Percentiles rank a stretch among this genome's conserved stretches.
These are phyloP conservation scores for Eremomyces bilateralis DNA, from an alignment of 495 filamentous ascomycete genomes.

Conservation along the genomic window DNA sequence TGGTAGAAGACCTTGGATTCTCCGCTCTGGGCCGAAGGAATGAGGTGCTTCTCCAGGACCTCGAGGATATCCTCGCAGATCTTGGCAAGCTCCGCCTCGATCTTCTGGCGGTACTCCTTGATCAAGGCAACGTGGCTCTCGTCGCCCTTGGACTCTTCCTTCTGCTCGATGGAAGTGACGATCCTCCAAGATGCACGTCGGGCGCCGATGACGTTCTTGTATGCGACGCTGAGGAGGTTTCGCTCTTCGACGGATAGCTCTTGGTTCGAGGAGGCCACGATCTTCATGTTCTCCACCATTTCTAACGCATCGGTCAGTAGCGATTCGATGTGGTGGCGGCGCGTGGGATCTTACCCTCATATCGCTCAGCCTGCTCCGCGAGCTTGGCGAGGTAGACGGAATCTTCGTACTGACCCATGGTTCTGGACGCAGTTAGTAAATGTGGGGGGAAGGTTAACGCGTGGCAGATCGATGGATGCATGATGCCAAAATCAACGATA, in stretches of 20 bases:
- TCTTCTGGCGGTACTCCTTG: constrained; percentile 99
- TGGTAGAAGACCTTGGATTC: constrained; percentile 99
- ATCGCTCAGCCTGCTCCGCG: constrained; percentile 99
- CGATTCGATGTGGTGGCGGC: not conserved
- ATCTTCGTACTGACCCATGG: constrained; percentile 98
- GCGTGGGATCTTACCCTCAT: constrained; percentile 58
- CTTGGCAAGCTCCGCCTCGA: constrained; percentile 94
- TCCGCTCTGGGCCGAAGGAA: constrained; percentile 85
- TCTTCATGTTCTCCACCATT: constrained; percentile 99
- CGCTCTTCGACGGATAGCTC: constrained; percentile 98
- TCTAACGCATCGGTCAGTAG: constrained; percentile 30
- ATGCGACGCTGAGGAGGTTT: constrained; percentile 94
- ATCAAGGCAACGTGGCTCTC: constrained; percentile 77
- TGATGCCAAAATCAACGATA: no score
- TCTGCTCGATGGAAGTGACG: constrained; percentile 99
- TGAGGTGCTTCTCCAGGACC: constrained; percentile 88
- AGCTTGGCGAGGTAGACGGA: constrained; percentile 99
- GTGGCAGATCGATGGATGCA: no score
- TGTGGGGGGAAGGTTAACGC: no score
- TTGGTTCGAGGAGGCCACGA: constrained; percentile 86
- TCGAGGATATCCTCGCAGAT: constrained; percentile 98
- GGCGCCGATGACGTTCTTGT: constrained; percentile 99
- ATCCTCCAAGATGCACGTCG: constrained; percentile 98
- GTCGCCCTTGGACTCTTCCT: constrained; percentile 99
- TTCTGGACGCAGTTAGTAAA: no score